These are phyloP conservation scores for Loxodes magnus DNA, from an alignment of 73 alveolate species.

Conservation along the genomic window DNA sequence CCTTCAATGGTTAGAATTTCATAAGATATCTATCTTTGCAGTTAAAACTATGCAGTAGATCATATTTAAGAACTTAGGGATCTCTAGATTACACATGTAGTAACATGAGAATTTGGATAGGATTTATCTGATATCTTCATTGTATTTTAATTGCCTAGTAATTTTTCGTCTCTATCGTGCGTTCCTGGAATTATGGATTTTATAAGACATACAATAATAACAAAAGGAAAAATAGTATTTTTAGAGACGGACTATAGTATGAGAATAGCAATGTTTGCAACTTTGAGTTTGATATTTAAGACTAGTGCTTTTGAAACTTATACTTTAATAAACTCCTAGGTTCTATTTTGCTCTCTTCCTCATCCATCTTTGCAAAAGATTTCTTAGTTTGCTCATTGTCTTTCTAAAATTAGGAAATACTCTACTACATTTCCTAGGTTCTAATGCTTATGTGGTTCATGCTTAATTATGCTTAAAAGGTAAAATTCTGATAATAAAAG, in stretches of 20 bases:
- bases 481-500: conserved; percentile 44
- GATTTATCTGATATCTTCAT: conserved; percentile 25
- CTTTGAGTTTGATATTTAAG: conserved; percentile 55
- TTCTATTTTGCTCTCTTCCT: conserved; percentile 20
- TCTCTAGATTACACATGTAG: conserved; percentile 73
- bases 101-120: conserved; percentile 41
- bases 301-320: conserved; percentile 85
- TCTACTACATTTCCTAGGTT: conserved; percentile 53
- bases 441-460: conserved; percentile 64
- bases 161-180: conserved; percentile 36
- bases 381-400: conserved; percentile 9
- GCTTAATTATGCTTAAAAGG: conserved; percentile 38
- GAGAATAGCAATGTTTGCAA: conserved; percentile 59
- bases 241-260: conserved; percentile 76
- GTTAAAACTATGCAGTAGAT: conserved; percentile 17
- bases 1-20: conserved; percentile 31
- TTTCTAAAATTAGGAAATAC: conserved; percentile 22
- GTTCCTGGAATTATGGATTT: conserved; percentile 78
- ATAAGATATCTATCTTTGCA: conserved; percentile 32
- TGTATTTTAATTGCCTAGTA: conserved; percentile 11
- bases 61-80: conserved; percentile 20
- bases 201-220: conserved; percentile 60
- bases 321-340: conserved; percentile 47
- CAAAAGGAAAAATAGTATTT: conserved; percentile 80
- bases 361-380: conserved; percentile 3